These are phyloP conservation scores for Camelina sativa DNA, from an alignment of 345 rosid genomes.

Conservation along the genomic window DNA sequence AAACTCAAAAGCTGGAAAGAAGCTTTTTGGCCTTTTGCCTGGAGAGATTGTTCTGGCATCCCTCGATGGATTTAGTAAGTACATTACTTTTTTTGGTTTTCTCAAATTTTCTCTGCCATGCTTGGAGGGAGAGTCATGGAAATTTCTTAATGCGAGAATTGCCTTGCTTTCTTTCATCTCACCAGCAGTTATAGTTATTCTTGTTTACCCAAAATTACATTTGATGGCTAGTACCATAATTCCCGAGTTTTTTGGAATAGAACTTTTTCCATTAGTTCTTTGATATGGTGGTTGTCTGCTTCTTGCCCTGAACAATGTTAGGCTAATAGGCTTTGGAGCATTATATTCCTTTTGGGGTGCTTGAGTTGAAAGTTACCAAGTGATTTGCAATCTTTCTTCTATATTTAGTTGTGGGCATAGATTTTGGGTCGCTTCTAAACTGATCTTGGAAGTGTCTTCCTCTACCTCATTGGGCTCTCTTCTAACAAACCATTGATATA, in stretches of 20 bases:
- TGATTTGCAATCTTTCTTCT: not conserved
- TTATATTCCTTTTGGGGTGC: not conserved
- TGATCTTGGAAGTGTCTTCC: not conserved
- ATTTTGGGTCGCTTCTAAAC: not conserved
- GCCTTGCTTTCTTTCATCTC: constrained; percentile 9
- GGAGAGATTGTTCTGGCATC: constrained; percentile 94
- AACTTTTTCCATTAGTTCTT: not conserved
- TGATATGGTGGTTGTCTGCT: constrained; percentile 22
- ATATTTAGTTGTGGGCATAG: not conserved
- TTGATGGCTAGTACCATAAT: not conserved
- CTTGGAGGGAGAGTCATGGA: constrained; percentile 2
- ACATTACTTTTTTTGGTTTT: not conserved
- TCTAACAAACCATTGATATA: not conserved
- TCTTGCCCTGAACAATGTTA: constrained; percentile 1
- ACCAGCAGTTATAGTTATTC: not conserved
- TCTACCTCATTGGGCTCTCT: not conserved
- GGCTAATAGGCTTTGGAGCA: constrained; percentile 7
- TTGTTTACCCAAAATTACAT: not conserved
- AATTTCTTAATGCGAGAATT: not conserved
- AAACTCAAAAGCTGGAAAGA: constrained; percentile 85
- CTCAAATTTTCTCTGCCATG: not conserved
- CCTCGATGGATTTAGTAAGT: constrained; percentile 94
- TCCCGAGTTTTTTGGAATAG: not conserved
- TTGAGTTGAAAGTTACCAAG: constrained; percentile 7
- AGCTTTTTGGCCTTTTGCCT: constrained; percentile 78